Evolutionary conservation across 1,284 basidiomycete species (phyloP), one percentile per base, ranked within the genome.

Genomic region (Farysia itapuensis): DNA sequence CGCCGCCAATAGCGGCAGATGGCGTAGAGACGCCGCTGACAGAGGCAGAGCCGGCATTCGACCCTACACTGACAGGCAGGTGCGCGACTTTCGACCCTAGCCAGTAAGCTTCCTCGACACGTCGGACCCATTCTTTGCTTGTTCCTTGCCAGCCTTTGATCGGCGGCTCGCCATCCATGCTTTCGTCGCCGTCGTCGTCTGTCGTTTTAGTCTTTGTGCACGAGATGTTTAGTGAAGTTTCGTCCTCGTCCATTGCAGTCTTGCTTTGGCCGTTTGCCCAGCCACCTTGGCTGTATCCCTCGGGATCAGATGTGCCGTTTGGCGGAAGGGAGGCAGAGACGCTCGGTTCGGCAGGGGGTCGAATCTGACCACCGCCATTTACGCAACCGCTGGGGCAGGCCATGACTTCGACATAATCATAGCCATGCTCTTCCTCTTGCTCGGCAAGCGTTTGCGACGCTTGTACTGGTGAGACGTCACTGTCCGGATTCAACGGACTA

Each of bases 401-500:
- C 95, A 99, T 98, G 52, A 99, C 92, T 73, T 99, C 95, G 36
- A 98, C 87, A 77, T 94, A 98, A 79, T 98, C 94, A 76, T 94
- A 89, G 24, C 84, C 80, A 81, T 40, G 84, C 83, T 51, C 82
- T 80, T 35, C 72, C 61, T 73, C 44, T 11, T 74, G 70, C 18
- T 64, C 48, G 3, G 14, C 35, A 6, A 14, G n/a, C n/a, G 22
- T n/a, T 12, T 7, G 7, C 15, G 34, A 15, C 12, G 32, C 9
- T 13, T 11, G 24, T 15, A 22, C n/a, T 14, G 23, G 13, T 12
- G 11, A 19, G 13, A 25, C 25, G 4, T 35, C 40, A 7, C 49
- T 20, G 1, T 47, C 54, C 9, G 46, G 49, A 16, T 52, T 53
- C 19, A 46, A 37, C 1, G 48, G 59, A 22, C 49, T 56, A 43